Base-by-base conservation (phyloP, 2,329 filamentous ascomycete genomes). In the Mariannaea elegans region DNA sequence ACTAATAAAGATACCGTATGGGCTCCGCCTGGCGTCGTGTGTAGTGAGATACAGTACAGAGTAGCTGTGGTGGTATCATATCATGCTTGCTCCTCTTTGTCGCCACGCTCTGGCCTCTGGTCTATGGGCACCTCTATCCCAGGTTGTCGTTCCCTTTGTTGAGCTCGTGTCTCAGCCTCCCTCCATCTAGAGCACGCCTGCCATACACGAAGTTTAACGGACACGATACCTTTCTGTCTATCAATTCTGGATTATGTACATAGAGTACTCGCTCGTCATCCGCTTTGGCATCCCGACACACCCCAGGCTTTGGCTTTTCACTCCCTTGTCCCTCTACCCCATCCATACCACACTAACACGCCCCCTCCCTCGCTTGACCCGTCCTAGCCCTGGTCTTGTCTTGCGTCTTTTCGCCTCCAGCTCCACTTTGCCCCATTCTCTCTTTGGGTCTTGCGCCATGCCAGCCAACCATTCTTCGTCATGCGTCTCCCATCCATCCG, bases 401-500 rank as follows among this genome's bases (percentile, higher is more conserved):
- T 58, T 52, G 55, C 47, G 47, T 51, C 38, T 27, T 32, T 42
- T 52, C 23, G 38, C 27, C 49, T 44, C 48, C 42, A 48, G 47
- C 56, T 47, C 48, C 34, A 53, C 48, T 36, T 14, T 10, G 38
- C 19, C 36, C 23, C 48, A 52, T 45, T 38, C 47, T 52, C 41
- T 29, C 36, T 53, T 38, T 44, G 48, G 24, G 61, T 61, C 60
- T 65, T 71, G 72, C 69, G 72, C 67, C 71, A 72, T 73, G 59
- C 63, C 65, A 67, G 65, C 73, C 73, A 74, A 74, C 73, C 73
- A 72, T 67, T 60, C 65, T 62, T 68, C 73, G 72, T 73, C 71
- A 75, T 73, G 71, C 65, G 68, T 62, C 65, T 68, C 65, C 69
- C 65, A 36, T 69, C 71, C 62, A 70, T 69, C 65, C 64, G 66